phyloP scores from a whole-genome alignment of 2,329 filamentous ascomycete species.

The Phialophora chinensis region DNA sequence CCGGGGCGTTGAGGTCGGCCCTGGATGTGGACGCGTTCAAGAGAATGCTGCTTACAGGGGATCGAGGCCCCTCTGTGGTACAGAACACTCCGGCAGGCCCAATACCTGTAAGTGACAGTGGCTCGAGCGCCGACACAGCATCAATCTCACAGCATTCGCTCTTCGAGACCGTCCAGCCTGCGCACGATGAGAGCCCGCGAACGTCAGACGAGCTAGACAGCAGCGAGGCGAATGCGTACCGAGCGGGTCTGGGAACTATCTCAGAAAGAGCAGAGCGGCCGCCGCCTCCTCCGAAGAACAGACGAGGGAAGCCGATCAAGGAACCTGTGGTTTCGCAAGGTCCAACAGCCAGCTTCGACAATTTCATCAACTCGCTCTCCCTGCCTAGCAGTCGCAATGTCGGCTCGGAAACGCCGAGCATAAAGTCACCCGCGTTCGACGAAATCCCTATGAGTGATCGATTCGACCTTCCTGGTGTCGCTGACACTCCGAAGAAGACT shows the following conservation, averaged over 20 bases:
- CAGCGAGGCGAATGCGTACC: constrained; percentile 57
- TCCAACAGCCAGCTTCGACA: constrained; percentile 29
- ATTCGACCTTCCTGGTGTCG: background rate
- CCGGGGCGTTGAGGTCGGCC: constrained; percentile 48
- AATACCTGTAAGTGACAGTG: constrained; percentile 46
- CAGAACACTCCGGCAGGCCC: constrained; percentile 38
- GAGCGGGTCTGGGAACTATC: constrained; percentile 49
- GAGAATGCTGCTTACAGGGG: constrained; percentile 75
- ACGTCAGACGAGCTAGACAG: constrained; percentile 65
- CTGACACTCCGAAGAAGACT: constrained; percentile 40
- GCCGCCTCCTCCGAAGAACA: constrained; percentile 76
- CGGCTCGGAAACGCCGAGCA: constrained; percentile 15
- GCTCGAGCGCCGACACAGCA: constrained; percentile 64
- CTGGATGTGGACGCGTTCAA: constrained; percentile 81
- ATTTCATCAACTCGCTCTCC: constrained; percentile 34
- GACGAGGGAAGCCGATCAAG: constrained; percentile 77
- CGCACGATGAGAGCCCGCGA: constrained; percentile 58
- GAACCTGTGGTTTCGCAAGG: constrained; percentile 33
- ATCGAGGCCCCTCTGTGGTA: constrained; percentile 49
- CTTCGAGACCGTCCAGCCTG: constrained; percentile 57
- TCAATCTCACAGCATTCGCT: constrained; percentile 66
- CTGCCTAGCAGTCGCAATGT: constrained; percentile 15
- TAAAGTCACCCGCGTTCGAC: constrained; percentile 40
- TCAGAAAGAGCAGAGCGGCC: constrained; percentile 66
- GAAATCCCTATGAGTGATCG: constrained; percentile 31